A percentile compares a stretch with the other conserved stretches of the same genome.
These are phyloP conservation scores for Neohortaea acidophila DNA, from an alignment of 495 filamentous ascomycete species.

Conservation along the genomic window DNA sequence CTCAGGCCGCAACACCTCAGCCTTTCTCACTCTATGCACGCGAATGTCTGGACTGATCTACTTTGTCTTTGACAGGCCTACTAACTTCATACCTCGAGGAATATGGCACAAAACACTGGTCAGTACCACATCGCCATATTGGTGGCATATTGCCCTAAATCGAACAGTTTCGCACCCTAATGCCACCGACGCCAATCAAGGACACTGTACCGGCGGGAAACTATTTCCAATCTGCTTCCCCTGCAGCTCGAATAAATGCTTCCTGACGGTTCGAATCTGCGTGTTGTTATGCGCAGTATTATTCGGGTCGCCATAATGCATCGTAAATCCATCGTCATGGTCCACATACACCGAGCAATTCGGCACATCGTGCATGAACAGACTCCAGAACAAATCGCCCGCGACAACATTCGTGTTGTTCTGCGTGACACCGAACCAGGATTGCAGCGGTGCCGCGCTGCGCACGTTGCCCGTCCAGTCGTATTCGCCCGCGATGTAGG, in stretches of 20 bases:
- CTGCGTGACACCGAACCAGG: constrained; percentile 34
- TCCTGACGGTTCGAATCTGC: constrained; percentile 31
- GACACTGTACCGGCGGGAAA: constrained; percentile 16
- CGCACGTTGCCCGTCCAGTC: constrained; percentile 32
- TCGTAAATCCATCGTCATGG: constrained; percentile 30
- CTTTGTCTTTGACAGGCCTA: too few species aligned
- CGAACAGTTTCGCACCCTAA: too few species aligned
- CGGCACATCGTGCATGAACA: constrained; percentile 38
- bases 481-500: constrained; percentile 39
- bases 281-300: constrained; percentile 30
- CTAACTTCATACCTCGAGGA: too few species aligned
- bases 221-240: constrained; percentile 6
- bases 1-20: too few species aligned
- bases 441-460: constrained; percentile 23
- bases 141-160: too few species aligned
- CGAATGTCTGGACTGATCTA: too few species aligned
- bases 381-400: constrained; percentile 37
- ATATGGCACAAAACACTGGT: too few species aligned
- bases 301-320: constrained; percentile 33
- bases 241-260: constrained; percentile 34
- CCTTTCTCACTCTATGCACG: too few species aligned
- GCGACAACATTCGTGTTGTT: constrained; percentile 25
- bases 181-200: too few species aligned
- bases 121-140: too few species aligned
- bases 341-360: constrained; percentile 31